Base-by-base conservation (phyloP, 352 stramenopile genomes). In the Pythium aquatile region DNA sequence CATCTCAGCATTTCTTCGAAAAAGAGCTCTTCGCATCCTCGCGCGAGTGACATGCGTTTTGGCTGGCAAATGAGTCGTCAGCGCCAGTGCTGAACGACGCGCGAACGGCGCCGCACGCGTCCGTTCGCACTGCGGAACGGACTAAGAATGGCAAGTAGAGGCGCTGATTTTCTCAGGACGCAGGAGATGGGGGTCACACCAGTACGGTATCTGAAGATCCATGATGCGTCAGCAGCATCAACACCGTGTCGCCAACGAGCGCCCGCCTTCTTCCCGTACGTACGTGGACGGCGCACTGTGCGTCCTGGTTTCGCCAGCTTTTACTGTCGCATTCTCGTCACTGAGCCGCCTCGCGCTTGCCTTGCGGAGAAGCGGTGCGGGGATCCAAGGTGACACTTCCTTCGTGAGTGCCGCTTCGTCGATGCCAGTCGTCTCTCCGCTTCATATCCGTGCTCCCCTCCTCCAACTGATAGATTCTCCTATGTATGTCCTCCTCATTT, bases 251-350 rank as follows among this genome's bases (percentile, higher is more conserved):
- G 20, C 20, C 20, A 24, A 24, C 20, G 20, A 24, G 32, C 28
- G 32, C 17, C 55, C 13, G 56, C 60, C 26, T 56, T 69, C 28
- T 65, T 69, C 56, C 55, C 65, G 17, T 55, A 65, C 65, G 17
- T 55, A 65, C 49, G 37, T 64, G 5, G 55, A 64, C 61, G 56
- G 63, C 46, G 63, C 59, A 40, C 63, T 69, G 24, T 61, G 64
- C 29, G 29, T 61, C 30, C 5, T 11, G 28, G 26, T 42, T 1
- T 44, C 42, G 28, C n/a, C 46, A 33, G 14, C 30, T 33, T 37
- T 46, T 24, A 47, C 29, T 46, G 53, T 13, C 55, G 20, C 20
- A 24, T 24, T 24, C 20, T 24, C 20, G 46, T 35, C 8, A 9
- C 32, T 35, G 32, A 5, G 5, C 8, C 32, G 5, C 8, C 32